Evolutionary conservation across 345 rosid species (phyloP), one percentile per base, ranked within the genome.

Genomic region (Citrus mangshanensis): DNA sequence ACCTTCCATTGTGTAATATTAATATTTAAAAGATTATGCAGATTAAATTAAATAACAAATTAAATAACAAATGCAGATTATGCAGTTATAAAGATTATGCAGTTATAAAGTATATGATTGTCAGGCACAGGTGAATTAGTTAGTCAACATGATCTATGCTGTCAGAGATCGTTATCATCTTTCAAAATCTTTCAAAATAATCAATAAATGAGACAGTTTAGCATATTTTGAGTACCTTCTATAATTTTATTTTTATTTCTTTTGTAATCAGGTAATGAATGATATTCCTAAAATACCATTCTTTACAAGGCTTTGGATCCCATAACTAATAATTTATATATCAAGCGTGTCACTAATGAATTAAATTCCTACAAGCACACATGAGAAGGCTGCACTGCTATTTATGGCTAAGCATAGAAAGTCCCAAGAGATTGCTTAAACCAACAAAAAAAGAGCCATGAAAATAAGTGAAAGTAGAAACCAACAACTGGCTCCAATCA

Each of bases 371-470:
- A 28, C 77, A 18, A 73, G 5, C 32, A 60, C n/a, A 70, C 49
- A 16, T 7, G 24, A 32, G 72, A 40, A 62, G 51, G 68, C 70
- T 28, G 80, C 75, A 61, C 35, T 61, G 18, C 9, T 10, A n/a
- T 70, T 61, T 16, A 56, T 49, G 69, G 42, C 6, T 18, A 34
- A 63, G 51, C 77, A 67, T 61, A 74, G 77, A 74, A 74, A 40
- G 28, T 61, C 58, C 22, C 40, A 27, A 30, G 59, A 61, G 69
- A 61, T 19, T 74, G 69, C 68, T 74, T 62, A 6, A 61, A 61
- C 81, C 65, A 63, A 32, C 76, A 46, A 18, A 27, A 49, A 54
- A 72, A 24, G 63, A 64, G 40, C 54, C 58, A 64, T 49, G 35
- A 51, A 63, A 54, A 58, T 32, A 62, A 0, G 37, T 32, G 79